phyloP scores from a whole-genome alignment of 1,284 basidiomycete species.

The Irpex lacteus region DNA sequence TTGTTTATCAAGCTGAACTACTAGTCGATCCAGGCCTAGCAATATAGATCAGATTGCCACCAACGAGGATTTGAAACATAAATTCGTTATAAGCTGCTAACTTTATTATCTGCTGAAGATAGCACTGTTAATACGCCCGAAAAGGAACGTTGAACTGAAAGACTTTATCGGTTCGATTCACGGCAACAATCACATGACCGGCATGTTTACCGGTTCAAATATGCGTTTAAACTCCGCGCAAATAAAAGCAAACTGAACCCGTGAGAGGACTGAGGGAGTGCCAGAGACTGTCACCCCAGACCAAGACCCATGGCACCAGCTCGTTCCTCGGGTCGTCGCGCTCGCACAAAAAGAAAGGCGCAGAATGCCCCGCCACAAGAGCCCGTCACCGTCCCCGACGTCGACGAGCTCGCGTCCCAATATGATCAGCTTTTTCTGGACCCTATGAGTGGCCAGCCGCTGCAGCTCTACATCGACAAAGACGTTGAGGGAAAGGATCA shows the following conservation, averaged over 20 bases:
- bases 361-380: conserved; percentile 12
- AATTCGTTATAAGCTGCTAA: too few species aligned
- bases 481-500: conserved; percentile 67
- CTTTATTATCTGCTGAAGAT: too few species aligned
- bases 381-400: conserved; percentile 15
- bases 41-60: too few species aligned
- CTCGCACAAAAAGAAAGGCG: conserved; percentile 27
- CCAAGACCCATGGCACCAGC: conserved; percentile 78
- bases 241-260: background rate
- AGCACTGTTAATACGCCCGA: too few species aligned
- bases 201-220: background rate
- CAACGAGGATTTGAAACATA: too few species aligned
- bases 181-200: background rate
- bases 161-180: background rate
- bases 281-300: conserved; percentile 29
- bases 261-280: conserved; percentile 38
- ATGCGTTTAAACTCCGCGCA: background rate
- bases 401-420: conserved; percentile 19
- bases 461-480: conserved; percentile 74
- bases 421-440: conserved; percentile 62
- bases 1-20: too few species aligned
- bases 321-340: conserved; percentile 51
- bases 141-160: too few species aligned
- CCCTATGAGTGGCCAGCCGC: conserved; percentile 72
- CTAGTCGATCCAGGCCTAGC: too few species aligned